Evolutionary conservation across 108 stramenopile genomes (phyloP), one percentile per base, ranked within the genome.

Genomic region (Cylindrotheca fusiformis): DNA sequence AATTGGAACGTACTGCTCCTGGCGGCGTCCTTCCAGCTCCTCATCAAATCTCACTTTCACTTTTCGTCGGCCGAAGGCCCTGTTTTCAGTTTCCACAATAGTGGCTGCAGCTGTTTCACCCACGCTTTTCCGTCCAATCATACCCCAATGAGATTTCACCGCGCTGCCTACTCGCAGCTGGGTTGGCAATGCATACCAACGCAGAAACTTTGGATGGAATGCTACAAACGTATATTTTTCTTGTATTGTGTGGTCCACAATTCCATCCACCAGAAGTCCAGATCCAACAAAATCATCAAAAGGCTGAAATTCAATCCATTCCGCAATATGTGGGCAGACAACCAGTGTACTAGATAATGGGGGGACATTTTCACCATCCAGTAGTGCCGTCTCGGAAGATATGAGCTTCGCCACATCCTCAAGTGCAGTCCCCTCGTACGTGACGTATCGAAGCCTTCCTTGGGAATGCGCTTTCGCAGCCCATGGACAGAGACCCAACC

Each of bases 161-260:
- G 21, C 28, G 47, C 69, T 74, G 10, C 76, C 80, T 10, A 63
- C 47, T 18, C 10, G n/a, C n/a, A 77, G 41, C 4, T 36, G 33
- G 3, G 58, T 36, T 12, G 80, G 80, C 21, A 81, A 63, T 3
- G 48, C 73, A 44, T 51, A 53, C 80, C 80, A 81, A 48, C 73
- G 68, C 18, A 60, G 14, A 55, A 81, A 81, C 8, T 74, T 56
- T 28, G 72, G 80, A 47, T 81, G 80, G 48, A 81, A 81, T 25
- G 76, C 52, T 30, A 81, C 80, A 50, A 81, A 45, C 41, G 76
- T 75, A 17, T 75, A 70, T 0, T 75, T 32, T n/a, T 74, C 56
- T 25, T 32, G 55, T 4, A 68, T 24, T 28, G 24, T 24, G 14
- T 26, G 17, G 10, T 56, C 27, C 27, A 17, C 24, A 14, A 30